Evolutionary conservation across 768 basidiomycete genomes (phyloP), one percentile per base, ranked within the genome.

Genomic region (Tylopilus rubrobrunneus): DNA sequence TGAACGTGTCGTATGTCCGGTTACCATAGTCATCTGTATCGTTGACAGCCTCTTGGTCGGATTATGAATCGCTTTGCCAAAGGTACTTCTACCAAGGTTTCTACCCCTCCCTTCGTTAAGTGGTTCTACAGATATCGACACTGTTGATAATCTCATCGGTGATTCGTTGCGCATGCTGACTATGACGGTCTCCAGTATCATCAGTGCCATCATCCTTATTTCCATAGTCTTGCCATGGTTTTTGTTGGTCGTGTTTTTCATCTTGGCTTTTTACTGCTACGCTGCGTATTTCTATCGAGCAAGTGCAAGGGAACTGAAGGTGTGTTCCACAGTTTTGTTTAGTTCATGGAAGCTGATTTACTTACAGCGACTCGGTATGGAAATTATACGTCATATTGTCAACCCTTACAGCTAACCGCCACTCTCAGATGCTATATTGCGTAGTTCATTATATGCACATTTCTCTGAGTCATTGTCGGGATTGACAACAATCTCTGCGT

Each of bases 61-160:
- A 89, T 97, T 57, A 87, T 92, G 82, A 93, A 93, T 67, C 83
- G 92, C 15, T 92, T 97, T 67, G 85, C 89, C 1, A 92, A 92
- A 74, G 85, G 84, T 78, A 64, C 58, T 52, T 51, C 31, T 34
- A 41, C 12, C 8, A 27, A 40, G 3, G 7, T 44, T 41, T 15
- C 15, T 12, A 10, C 19, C 49, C 1, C 19, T 33, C 9, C 19
- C 14, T 29, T 14, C 33, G n/a, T 21, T 48, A 14, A 46, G 48
- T 19, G 19, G 27, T 33, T 48, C 5, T 17, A 36, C 40, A 65
- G 87, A 91, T 66, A 81, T 90, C 47, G 88, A 92, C 63, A 91
- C 88, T 1, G 78, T 91, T 49, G 90, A 92, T 65, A 92, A 90
- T 61, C 54, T 78, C 39, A 77, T 89, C 7, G 83, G 82, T 76